Base-by-base conservation (phyloP, 148 eudicot species). In the Arctostaphylos glauca region DNA sequence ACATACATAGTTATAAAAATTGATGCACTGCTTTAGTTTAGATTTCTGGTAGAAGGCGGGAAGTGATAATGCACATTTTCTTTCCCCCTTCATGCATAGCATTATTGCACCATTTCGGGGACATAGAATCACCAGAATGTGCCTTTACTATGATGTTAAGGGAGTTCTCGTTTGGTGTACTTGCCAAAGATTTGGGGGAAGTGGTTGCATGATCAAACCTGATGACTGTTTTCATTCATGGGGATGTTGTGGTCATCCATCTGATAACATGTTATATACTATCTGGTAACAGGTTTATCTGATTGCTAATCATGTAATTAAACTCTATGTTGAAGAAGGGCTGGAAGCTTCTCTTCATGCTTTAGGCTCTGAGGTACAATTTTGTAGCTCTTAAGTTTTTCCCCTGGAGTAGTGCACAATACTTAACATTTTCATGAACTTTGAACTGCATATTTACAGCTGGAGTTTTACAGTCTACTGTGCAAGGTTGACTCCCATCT, bases 251-350 rank as follows among this genome's bases (percentile, higher is more conserved):
- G 43, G 19, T n/a, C 59, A 43, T 31, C 68, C 53, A 72, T 81
- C 14, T 73, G 68, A 19, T 46, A 72, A 81, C 84, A 58, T 44
- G 8, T 25, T 74, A 8, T 74, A 8, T 9, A 43, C 74, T 47
- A 74, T 44, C 50, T 46, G 70, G 16, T 23, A 49, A 52, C 87
- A 96, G 99, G 99, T 96, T 83, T 96, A 93, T 88, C 92, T 94
- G 48, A 87, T 94, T 81, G 89, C 74, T 78, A 95, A 89, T 76
- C 87, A 87, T 84, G 99, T 91, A 5, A 82, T 93, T 84, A 96
- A 96, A 89, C 82, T 96, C 58, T 96, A 87, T 87, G 95, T 92
- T 84, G 99, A 96, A 88, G 97, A 85, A 44, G 99, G 99, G 48
- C 87, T 96, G 81, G 93, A 94, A 92, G 82, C 91, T 86, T 90